Base-by-base conservation (phyloP, 1,284 basidiomycete species). In the Puccinia sorghi region DNA sequence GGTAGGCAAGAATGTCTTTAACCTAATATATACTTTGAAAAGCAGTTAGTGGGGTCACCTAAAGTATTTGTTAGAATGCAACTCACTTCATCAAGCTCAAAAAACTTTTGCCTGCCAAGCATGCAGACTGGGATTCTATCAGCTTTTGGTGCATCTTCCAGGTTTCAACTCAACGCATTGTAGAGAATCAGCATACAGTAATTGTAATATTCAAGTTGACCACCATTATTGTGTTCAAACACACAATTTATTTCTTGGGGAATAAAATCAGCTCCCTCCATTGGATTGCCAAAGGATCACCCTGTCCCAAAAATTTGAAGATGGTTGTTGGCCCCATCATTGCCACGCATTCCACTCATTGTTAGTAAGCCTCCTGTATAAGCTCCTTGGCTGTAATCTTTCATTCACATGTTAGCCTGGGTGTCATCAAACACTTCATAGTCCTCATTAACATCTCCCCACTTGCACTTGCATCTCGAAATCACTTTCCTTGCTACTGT, bases 1-100 rank as follows among this genome's bases (percentile, higher is more conserved):
- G 86, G 84, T 96, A 96, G 0, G 92, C 91, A n/a, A 96, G 86
- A 27, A 95, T 82, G 84, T 94, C 93, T 86, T 94, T 94, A 83
- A 97, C 88, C 88, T 85, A 84, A n/a, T n/a, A n/a, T n/a, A 75
- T 41, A 39, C 37, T 25, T 27, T 13, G 52, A 66, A n/a, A 12
- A 37, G 41, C 66, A 13, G 41, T 43, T 25, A 63, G 64, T 39
- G 22, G 39, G 57, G 48, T 37, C 39, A 39, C 5, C 56, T 61
- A 22, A 22, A 32, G 12, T 43, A 37, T 8, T 20, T 37, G 25
- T 0, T 15, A 3, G 25, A 32, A 72, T 66, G 43, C 20, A 56
- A 64, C 83, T 66, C 54, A 89, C 90, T 86, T 93, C 92, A 81
- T 89, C 84, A 9, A 93, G 90, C 80, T 94, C 92, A 82, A 94